A percentile compares a stretch with the other conserved stretches of the same genome.
phyloP scores from a whole-genome alignment of 1,284 basidiomycete genomes.

The Ceratobasidium sp. region DNA sequence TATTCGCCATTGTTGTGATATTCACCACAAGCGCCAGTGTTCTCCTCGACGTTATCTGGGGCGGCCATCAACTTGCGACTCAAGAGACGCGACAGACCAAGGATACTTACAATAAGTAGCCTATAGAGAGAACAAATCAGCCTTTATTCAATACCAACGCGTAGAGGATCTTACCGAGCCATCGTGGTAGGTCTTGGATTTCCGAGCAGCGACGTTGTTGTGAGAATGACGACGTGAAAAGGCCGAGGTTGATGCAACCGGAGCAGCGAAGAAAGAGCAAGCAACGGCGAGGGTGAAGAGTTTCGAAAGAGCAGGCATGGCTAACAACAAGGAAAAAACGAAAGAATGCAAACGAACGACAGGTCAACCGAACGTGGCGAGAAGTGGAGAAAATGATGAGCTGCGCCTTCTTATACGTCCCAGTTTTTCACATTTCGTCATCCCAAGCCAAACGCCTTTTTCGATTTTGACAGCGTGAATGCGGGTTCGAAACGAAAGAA shows the following conservation, averaged over 20 bases:
- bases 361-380: neutral
- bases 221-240: constrained; percentile 4
- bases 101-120: constrained; percentile 4
- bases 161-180: neutral
- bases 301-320: neutral
- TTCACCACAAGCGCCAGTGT: constrained; percentile 6
- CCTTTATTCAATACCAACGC: neutral
- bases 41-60: constrained; percentile 10
- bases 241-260: neutral
- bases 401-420: neutral
- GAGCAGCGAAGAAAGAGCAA: neutral
- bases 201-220: neutral
- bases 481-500: too few species aligned
- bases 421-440: neutral
- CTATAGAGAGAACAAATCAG: neutral
- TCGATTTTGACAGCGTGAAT: too few species aligned
- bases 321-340: neutral
- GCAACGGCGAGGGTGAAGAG: neutral
- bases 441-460: too few species aligned
- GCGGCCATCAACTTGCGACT: too few species aligned
- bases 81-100: neutral
- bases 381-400: too few species aligned
- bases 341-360: neutral
- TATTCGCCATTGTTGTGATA: constrained; percentile 7
- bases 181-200: neutral